phyloP scores from a whole-genome alignment of 768 basidiomycete genomes.

The Termitomyces sp. region DNA sequence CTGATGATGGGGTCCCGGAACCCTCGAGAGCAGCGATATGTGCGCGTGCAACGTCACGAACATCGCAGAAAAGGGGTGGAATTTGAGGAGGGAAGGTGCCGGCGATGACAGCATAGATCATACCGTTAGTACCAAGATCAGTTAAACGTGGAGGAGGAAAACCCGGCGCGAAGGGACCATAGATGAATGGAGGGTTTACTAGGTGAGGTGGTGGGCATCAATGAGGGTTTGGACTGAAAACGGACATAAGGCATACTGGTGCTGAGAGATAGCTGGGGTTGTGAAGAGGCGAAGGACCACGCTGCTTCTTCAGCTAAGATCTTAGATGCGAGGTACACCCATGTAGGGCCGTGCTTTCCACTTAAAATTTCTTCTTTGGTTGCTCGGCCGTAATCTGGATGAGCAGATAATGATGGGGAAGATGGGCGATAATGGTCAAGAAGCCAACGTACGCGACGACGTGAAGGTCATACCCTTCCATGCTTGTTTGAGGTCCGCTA shows the following conservation, averaged over 20 bases:
- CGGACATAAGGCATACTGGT: constrained; percentile 20
- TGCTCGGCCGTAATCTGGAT: constrained; percentile 3
- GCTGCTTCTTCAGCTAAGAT: constrained; percentile 23
- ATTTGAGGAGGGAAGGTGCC: neutral
- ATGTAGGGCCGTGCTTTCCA: constrained; percentile 1
- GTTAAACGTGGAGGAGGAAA: neutral
- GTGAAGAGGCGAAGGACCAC: constrained; percentile 34
- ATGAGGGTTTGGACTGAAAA: neutral
- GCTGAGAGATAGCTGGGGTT: constrained; percentile 30
- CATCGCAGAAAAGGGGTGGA: constrained; percentile 7
- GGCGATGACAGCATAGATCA: neutral
- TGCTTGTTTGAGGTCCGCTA: neutral
- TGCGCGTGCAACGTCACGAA: constrained; percentile 9
- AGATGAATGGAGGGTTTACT: constrained; percentile 12
- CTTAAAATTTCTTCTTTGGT: constrained; percentile 8
- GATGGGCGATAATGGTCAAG: neutral
- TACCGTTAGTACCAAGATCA: constrained; percentile 2
- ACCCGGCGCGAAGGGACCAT: constrained; percentile 7
- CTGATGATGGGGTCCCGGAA: neutral
- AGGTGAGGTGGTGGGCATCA: constrained; percentile 16
- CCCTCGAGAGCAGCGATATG: constrained; percentile 2
- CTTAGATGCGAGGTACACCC: constrained; percentile 6
- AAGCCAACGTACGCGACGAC: neutral
- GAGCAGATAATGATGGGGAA: neutral
- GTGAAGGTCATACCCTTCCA: constrained; percentile 3